A percentile compares a stretch with the other conserved stretches of the same genome.
Evolutionary conservation across 23 red algal genomes (phyloP).

Genomic region (Pyropia yezoensis): DNA sequence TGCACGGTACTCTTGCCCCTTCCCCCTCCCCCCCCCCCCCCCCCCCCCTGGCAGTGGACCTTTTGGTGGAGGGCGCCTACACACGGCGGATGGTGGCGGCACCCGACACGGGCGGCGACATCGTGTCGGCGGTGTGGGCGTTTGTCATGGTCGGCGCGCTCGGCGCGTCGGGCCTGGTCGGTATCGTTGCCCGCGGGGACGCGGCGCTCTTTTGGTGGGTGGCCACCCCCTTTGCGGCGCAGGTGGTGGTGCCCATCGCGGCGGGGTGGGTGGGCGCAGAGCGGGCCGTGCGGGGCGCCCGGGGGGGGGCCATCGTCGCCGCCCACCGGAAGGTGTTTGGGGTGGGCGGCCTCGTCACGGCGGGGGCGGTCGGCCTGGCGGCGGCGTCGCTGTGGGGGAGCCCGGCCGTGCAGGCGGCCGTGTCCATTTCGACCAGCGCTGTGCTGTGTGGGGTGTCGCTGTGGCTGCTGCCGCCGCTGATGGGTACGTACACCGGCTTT

Average conservation of each 20-base stretch:
- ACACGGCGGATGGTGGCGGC: constrained; percentile 36
- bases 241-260: constrained; percentile 31
- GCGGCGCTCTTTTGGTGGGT: constrained; percentile 39
- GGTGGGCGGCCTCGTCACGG: constrained; percentile 22
- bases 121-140: constrained; percentile 60
- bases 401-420: constrained; percentile 7
- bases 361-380: constrained; percentile 29
- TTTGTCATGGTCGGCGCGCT: constrained; percentile 40
- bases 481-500: too few species aligned
- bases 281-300: background rate
- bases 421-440: constrained; percentile 11
- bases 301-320: constrained; percentile 15
- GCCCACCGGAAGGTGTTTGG: constrained; percentile 36
- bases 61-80: constrained; percentile 54
- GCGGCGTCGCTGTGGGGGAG: constrained; percentile 19
- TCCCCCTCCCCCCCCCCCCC: too few species aligned
- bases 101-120: constrained; percentile 48
- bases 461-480: too few species aligned
- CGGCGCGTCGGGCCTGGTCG: constrained; percentile 30
- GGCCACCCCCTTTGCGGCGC: constrained; percentile 38
- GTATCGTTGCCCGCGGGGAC: constrained; percentile 39
- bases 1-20: too few species aligned
- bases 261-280: constrained; percentile 34
- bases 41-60: constrained; percentile 25
- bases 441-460: constrained; percentile 6